A percentile compares a stretch with the other conserved stretches of the same genome.
These are phyloP conservation scores for Urtica urens DNA, from an alignment of 306 rosid species.

Conservation along the genomic window DNA sequence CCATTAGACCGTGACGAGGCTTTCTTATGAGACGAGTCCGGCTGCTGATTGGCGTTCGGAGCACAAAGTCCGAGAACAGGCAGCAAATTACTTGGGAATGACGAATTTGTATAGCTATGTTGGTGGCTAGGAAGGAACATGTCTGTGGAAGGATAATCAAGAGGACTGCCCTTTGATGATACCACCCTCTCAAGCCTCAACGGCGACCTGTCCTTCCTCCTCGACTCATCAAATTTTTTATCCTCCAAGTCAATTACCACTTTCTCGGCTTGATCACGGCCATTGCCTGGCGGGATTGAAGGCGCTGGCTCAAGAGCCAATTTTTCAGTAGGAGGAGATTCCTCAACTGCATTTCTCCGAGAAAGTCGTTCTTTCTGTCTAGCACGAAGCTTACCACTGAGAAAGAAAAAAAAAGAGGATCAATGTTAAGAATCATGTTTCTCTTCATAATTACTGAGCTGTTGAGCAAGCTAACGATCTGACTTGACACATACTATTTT, in stretches of 20 bases:
- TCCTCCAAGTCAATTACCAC: slow-evolving; percentile 53
- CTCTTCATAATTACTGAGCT: neutral
- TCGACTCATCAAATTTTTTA: slow-evolving; percentile 40
- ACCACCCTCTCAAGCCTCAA: slow-evolving; percentile 44
- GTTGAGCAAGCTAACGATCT: neutral
- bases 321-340: slow-evolving; percentile 36
- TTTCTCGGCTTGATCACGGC: slow-evolving; percentile 35
- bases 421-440: slow-evolving; percentile 9
- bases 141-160: slow-evolving; percentile 35
- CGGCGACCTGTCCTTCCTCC: slow-evolving; percentile 33
- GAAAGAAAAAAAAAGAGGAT: slow-evolving; percentile 17
- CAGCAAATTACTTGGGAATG: slow-evolving; percentile 41
- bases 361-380: slow-evolving; percentile 83
- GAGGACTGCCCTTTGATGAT: slow-evolving; percentile 38
- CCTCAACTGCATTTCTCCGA: slow-evolving; percentile 41
- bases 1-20: slow-evolving; percentile 53
- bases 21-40: slow-evolving; percentile 48
- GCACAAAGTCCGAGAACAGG: slow-evolving; percentile 97
- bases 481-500: slow-evolving; percentile 55
- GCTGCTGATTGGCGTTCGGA: slow-evolving; percentile 65
- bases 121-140: slow-evolving; percentile 53
- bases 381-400: slow-evolving; percentile 89
- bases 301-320: slow-evolving; percentile 28
- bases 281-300: slow-evolving; percentile 29
- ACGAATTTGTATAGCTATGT: slow-evolving; percentile 26